Percentiles rank a stretch among this genome's conserved stretches.
Evolutionary conservation across 2,329 filamentous ascomycete species (phyloP).

Genomic region (Neonectria ditissima): DNA sequence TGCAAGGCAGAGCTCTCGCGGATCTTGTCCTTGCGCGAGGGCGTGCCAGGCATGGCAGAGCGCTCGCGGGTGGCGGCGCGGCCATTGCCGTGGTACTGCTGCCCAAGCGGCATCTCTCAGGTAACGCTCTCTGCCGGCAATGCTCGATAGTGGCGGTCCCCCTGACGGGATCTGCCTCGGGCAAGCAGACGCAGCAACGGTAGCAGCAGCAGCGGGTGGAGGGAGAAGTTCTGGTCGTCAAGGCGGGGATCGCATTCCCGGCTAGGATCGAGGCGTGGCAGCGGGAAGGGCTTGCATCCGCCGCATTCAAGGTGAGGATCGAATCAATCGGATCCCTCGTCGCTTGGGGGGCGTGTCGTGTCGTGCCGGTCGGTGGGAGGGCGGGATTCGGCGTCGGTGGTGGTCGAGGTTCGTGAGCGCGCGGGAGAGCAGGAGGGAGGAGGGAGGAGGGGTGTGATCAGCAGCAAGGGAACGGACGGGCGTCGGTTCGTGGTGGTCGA

Average conservation of each 20-base stretch:
- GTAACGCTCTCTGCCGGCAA: constrained; percentile 30
- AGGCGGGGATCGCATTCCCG: constrained; percentile 45
- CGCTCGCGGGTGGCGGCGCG: constrained; percentile 59
- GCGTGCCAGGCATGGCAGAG: constrained; percentile 63
- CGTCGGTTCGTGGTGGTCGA: constrained; percentile 16
- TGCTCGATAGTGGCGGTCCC: constrained; percentile 20
- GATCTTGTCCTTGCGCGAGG: constrained; percentile 72
- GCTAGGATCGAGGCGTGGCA: constrained; percentile 36
- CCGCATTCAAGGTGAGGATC: constrained; percentile 33
- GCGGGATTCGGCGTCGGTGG: constrained; percentile 13
- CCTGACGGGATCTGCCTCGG: constrained; percentile 29
- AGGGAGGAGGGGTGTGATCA: constrained; percentile 25
- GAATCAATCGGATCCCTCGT: constrained; percentile 12
- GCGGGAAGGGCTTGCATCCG: constrained; percentile 37
- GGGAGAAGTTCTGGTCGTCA: constrained; percentile 23
- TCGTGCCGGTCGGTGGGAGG: background rate
- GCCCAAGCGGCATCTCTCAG: constrained; percentile 49
- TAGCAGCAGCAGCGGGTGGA: constrained; percentile 20
- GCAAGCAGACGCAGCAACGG: constrained; percentile 20
- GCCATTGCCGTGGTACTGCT: constrained; percentile 56
- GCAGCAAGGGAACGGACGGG: constrained; percentile 29
- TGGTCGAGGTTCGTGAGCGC: constrained; percentile 8
- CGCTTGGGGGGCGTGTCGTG: background rate
- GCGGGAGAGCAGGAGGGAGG: constrained; percentile 16
- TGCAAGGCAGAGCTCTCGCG: constrained; percentile 75